Percentiles rank a stretch among this genome's conserved stretches.
Evolutionary conservation across 2,329 filamentous ascomycete species (phyloP).

Genomic region (Sporothrix phasma): DNA sequence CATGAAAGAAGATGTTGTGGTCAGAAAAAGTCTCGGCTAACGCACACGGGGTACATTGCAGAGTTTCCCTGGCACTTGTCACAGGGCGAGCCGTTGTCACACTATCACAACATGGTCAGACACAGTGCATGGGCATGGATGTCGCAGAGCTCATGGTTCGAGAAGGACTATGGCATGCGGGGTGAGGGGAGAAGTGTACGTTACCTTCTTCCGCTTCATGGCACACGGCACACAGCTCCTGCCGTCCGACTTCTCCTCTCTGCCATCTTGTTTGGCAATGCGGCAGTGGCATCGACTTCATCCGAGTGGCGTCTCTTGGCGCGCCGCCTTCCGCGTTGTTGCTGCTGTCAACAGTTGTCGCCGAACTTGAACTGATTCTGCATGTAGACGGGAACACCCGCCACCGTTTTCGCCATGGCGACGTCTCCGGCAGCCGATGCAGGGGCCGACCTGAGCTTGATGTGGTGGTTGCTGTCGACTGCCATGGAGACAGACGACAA

Average conservation of each 20-base stretch:
- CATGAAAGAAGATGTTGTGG: constrained; percentile 10
- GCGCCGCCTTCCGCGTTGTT: neutral
- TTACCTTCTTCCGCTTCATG: neutral
- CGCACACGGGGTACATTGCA: neutral
- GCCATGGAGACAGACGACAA: neutral
- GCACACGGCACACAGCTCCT: neutral
- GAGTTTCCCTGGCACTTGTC: neutral
- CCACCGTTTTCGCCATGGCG: neutral
- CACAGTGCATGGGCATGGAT: neutral
- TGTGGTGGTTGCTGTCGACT: neutral
- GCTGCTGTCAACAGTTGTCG: neutral
- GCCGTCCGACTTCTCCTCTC: neutral
- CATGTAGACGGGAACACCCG: neutral
- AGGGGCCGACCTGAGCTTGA: neutral
- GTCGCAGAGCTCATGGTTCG: neutral
- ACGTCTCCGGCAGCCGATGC: neutral
- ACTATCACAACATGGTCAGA: neutral
- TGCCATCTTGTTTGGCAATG: neutral
- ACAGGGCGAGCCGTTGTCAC: neutral
- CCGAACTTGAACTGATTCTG: neutral
- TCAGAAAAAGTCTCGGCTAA: neutral
- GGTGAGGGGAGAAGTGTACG: too few species aligned
- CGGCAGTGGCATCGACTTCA: neutral
- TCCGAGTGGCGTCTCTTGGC: neutral
- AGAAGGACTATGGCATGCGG: too few species aligned